These are phyloP conservation scores for Taphrina communis DNA, from an alignment of 1,139 yeast genomes.

Conservation along the genomic window DNA sequence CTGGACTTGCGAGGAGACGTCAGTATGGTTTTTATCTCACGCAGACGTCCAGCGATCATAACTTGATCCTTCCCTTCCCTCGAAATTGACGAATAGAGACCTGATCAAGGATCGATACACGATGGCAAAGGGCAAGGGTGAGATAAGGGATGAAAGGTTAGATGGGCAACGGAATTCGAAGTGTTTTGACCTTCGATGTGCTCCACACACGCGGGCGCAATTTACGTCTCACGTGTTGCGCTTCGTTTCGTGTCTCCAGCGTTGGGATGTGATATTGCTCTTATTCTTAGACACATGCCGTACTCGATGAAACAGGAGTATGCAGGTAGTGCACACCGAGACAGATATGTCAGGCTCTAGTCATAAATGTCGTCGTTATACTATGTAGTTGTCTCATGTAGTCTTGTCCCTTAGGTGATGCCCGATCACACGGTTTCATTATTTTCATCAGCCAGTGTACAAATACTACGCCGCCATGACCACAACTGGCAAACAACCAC, in stretches of 20 bases:
- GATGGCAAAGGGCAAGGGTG: not conserved
- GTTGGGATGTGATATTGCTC: no score
- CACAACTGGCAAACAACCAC: constrained; percentile 17
- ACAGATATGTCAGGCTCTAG: no score
- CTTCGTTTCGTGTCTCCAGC: not conserved
- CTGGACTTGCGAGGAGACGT: constrained; percentile 15
- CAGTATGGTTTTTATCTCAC: constrained; percentile 21
- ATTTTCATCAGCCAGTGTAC: not conserved
- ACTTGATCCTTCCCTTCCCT: no score
- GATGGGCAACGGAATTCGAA: constrained; percentile 3
- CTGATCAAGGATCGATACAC: no score
- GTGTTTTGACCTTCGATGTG: constrained; percentile 20
- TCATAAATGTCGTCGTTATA: no score
- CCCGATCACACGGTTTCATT: constrained; percentile 5
- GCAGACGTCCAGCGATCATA: constrained; percentile 6
- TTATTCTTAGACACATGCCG: no score
- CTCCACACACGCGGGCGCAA: not conserved
- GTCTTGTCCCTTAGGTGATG: not conserved
- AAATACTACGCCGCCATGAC: constrained; percentile 7
- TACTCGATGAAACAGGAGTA: no score
- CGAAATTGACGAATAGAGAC: no score
- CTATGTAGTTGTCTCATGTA: no score
- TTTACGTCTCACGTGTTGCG: not conserved
- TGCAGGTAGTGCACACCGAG: no score
- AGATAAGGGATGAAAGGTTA: not conserved